Evolutionary conservation across 2,329 filamentous ascomycete genomes (phyloP).

Genomic region (Sporothrix brasiliensis): DNA sequence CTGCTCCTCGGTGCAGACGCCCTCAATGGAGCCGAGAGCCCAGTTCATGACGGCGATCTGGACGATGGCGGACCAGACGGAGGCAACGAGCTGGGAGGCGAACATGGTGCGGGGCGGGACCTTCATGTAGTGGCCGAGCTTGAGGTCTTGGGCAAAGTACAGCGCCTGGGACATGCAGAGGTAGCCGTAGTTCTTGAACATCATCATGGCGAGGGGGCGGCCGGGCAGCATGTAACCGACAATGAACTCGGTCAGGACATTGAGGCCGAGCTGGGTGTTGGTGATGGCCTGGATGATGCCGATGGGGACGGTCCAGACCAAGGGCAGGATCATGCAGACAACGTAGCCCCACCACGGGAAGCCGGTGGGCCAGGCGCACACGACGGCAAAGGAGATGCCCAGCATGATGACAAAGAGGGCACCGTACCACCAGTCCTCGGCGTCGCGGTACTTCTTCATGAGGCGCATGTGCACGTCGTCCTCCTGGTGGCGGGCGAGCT

Average conservation of each 20-base stretch:
- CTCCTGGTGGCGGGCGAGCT: slow-evolving; percentile 58
- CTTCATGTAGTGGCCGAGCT: slow-evolving; percentile 75
- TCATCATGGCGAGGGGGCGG: slow-evolving; percentile 71
- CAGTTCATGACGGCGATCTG: slow-evolving; percentile 69
- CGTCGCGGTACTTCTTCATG: slow-evolving; percentile 64
- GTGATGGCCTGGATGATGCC: slow-evolving; percentile 70
- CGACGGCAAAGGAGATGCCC: slow-evolving; percentile 57
- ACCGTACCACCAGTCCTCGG: slow-evolving; percentile 62
- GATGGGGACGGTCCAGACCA: slow-evolving; percentile 63
- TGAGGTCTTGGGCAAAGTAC: slow-evolving; percentile 66
- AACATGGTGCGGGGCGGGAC: slow-evolving; percentile 66
- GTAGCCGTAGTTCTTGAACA: slow-evolving; percentile 67
- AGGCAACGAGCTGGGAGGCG: slow-evolving; percentile 61
- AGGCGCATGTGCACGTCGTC: slow-evolving; percentile 63
- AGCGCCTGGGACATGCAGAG: slow-evolving; percentile 68
- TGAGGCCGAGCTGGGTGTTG: slow-evolving; percentile 71
- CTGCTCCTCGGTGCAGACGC: slow-evolving; percentile 60
- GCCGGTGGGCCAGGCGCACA: slow-evolving; percentile 57
- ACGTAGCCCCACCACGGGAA: slow-evolving; percentile 63
- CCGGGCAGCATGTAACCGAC: slow-evolving; percentile 77
- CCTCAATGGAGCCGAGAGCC: slow-evolving; percentile 63
- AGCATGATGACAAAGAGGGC: slow-evolving; percentile 58
- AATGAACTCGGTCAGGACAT: slow-evolving; percentile 72
- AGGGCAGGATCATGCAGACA: slow-evolving; percentile 59
- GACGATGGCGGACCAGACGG: slow-evolving; percentile 63